Evolutionary conservation across 345 rosid species (phyloP), one percentile per base, ranked within the genome.

Genomic region (Odontarrhena argentea): DNA sequence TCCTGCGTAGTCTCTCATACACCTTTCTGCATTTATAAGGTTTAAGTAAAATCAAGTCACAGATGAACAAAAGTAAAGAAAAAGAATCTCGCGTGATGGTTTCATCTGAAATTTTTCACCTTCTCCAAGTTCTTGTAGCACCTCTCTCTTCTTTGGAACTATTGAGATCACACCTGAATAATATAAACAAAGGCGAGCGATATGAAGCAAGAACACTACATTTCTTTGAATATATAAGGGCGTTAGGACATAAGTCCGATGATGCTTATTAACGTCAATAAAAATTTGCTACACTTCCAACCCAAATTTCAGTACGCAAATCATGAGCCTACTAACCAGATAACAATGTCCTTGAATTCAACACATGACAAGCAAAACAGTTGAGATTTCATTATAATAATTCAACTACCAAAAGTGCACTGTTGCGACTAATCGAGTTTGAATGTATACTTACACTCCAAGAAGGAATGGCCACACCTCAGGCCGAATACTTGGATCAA

Each of bases 401-500:
- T 52, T 24, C 9, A 54, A 44, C 3, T 50, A 34, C 6, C 40
- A 40, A 7, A 75, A 40, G 47, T 63, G 49, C 50, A 56, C 28
- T 30, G 3, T 44, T 22, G 28, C 12, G 22, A 46, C 43, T 22
- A 34, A 60, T 14, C 34, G 68, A 64, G 64, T 35, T 3, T 14
- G 24, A 12, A 75, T 52, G 53, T 48, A 50, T 50, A 70, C 99
- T 88, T 84, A 94, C 99, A 94, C 96, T 71, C 97, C 97, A 55
- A 94, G 97, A 56, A 94, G 97, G 70, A 87, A 91, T 0, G 99
- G 99, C 99, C 99, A 94, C 45, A 94, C 97, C 73, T 91, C 96
- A 0, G 87, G 69, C 46, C 97, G 83, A 67, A 94, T 85, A 80
- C 79, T 82, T 36, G 96, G 96, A 86, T 94, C 85, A 67, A 94